Evolutionary conservation across 1,139 yeast genomes (phyloP).

Genomic region (Debaryomyces nepalensis): DNA sequence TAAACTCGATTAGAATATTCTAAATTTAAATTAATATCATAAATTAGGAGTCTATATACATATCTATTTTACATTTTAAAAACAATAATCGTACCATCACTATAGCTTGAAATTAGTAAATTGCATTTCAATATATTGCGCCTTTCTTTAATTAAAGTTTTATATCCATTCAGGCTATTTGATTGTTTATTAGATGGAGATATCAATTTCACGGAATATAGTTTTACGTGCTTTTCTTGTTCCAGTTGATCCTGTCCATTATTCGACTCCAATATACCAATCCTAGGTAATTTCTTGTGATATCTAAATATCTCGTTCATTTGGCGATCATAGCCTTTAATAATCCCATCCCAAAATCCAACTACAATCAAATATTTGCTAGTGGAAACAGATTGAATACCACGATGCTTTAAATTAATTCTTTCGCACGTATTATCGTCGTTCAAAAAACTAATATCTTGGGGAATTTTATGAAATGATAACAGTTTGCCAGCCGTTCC

Average conservation of each 20-base stretch:
- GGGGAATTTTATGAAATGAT: slow-evolving; percentile 27
- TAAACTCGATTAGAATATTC: not conserved
- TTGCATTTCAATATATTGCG: slow-evolving; percentile 17
- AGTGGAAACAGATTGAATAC: slow-evolving; percentile 26
- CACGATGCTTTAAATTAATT: slow-evolving; percentile 24
- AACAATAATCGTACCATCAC: slow-evolving; percentile 41
- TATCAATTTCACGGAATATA: slow-evolving; percentile 22
- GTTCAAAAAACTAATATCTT: not conserved
- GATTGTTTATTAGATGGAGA: not conserved
- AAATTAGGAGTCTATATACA: slow-evolving; percentile 1
- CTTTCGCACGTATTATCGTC: not conserved
- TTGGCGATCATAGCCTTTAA: slow-evolving; percentile 27
- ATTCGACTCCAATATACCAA: slow-evolving; percentile 12
- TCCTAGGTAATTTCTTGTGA: slow-evolving; percentile 8
- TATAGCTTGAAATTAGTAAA: slow-evolving; percentile 40
- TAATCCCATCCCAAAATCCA: slow-evolving; percentile 49
- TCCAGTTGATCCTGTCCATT: slow-evolving; percentile 15
- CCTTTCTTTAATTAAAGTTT: slow-evolving; percentile 21
- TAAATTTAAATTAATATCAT: not conserved
- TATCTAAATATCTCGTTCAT: slow-evolving; percentile 15
- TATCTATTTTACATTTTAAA: slow-evolving; percentile 18
- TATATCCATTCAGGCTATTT: slow-evolving; percentile 17
- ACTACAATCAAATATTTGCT: slow-evolving; percentile 20
- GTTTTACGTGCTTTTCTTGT: slow-evolving; percentile 22
- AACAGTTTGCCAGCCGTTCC: slow-evolving; percentile 49